A percentile compares a stretch with the other conserved stretches of the same genome.
These are phyloP conservation scores for Leccinum arenicola DNA, from an alignment of 768 basidiomycete species.

Conservation along the genomic window DNA sequence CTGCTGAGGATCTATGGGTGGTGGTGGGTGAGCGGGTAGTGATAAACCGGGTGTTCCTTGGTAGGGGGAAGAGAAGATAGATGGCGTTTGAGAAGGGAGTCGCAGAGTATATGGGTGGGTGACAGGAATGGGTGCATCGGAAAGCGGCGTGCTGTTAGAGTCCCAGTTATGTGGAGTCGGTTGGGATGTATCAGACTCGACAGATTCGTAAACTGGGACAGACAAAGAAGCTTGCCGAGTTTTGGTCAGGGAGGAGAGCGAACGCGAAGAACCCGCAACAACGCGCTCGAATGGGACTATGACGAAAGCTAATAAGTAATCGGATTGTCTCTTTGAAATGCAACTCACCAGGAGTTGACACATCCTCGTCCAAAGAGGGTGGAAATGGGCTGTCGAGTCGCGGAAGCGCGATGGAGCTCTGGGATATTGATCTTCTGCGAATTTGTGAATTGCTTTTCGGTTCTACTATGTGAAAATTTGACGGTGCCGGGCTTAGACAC, in stretches of 20 bases:
- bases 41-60: slow-evolving; percentile 17
- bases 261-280: slow-evolving; percentile 10
- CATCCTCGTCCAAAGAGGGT: background rate
- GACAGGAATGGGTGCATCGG: slow-evolving; percentile 18
- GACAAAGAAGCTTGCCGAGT: slow-evolving; percentile 5
- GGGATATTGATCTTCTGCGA: slow-evolving; percentile 8
- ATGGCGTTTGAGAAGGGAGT: slow-evolving; percentile 15
- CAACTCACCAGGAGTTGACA: slow-evolving; percentile 14
- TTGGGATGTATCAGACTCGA: slow-evolving; percentile 7
- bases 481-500: slow-evolving; percentile 8
- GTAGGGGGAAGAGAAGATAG: slow-evolving; percentile 17
- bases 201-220: slow-evolving; percentile 6
- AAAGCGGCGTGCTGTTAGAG: slow-evolving; percentile 6
- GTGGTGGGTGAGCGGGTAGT: slow-evolving; percentile 28
- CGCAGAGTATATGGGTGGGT: slow-evolving; percentile 22
- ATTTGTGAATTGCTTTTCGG: slow-evolving; percentile 8
- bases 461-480: slow-evolving; percentile 4
- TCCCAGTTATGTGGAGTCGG: background rate
- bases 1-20: slow-evolving; percentile 33
- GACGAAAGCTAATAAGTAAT: slow-evolving; percentile 5
- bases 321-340: background rate
- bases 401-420: background rate
- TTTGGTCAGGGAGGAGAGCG: slow-evolving; percentile 8
- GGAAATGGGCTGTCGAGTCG: slow-evolving; percentile 1
- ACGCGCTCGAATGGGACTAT: slow-evolving; percentile 10